Conservation (phyloP, 805 yeast species). For the Isabelozyma rhagii region DNA sequence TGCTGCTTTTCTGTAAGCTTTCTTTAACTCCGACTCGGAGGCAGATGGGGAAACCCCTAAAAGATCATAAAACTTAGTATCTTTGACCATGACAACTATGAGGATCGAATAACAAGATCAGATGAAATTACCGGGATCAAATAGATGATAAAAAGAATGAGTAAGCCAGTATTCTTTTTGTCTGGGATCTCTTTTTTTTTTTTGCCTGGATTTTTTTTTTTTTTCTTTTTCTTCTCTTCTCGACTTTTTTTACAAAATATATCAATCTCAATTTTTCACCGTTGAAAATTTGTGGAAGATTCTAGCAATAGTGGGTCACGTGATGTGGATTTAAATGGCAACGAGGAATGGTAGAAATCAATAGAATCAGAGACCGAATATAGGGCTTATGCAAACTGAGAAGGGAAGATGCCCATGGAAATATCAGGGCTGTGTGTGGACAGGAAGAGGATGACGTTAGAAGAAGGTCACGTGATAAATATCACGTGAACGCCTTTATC, state of each 20-base stretch:
- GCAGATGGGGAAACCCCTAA: slow-evolving; percentile 73
- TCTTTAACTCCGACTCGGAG: slow-evolving; percentile 67
- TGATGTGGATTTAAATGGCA: no score
- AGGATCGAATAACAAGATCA: neutral
- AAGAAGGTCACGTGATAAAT: no score
- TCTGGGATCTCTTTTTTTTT: neutral
- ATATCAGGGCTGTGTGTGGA: no score
- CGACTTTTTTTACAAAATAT: neutral
- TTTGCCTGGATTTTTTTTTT: neutral
- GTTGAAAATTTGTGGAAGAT: neutral
- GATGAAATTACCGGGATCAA: no score
- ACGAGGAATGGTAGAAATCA: no score
- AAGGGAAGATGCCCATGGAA: no score
- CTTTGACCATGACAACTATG: slow-evolving; percentile 59
- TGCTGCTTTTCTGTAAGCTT: slow-evolving; percentile 80
- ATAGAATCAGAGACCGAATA: no score
- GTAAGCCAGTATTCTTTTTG: no score
- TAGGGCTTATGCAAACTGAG: no score
- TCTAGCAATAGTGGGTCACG: neutral
- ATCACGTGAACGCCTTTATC: no score
- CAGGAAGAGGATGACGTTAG: no score
- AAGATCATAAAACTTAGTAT: slow-evolving; percentile 71
- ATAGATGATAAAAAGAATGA: no score
- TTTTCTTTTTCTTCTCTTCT: neutral
- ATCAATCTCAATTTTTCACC: neutral